These are phyloP conservation scores for Kodamaea nitidulidarum DNA, from an alignment of 805 yeast species.

Conservation along the genomic window DNA sequence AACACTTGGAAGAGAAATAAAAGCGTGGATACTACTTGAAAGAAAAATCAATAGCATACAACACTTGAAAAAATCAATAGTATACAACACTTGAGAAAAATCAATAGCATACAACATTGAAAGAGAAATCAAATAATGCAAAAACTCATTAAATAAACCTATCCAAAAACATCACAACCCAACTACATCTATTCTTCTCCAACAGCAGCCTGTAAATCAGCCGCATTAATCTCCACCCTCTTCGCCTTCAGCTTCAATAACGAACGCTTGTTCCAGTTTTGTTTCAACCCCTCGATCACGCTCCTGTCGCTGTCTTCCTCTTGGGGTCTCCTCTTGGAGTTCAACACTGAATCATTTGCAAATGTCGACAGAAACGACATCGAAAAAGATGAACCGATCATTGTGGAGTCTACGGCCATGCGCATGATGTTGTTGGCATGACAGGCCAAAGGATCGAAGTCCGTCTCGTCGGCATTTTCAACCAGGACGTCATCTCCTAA, in stretches of 20 bases:
- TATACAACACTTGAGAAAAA: too few species aligned
- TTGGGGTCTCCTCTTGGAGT: slow-evolving; percentile 13
- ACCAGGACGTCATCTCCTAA: neutral
- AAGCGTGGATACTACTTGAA: too few species aligned
- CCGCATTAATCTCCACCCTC: slow-evolving; percentile 35
- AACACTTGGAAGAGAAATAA: too few species aligned
- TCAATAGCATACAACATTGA: too few species aligned
- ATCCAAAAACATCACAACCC: too few species aligned
- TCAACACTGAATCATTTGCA: slow-evolving; percentile 30
- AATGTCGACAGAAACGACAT: slow-evolving; percentile 35
- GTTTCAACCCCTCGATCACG: slow-evolving; percentile 16
- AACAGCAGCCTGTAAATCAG: slow-evolving; percentile 33
- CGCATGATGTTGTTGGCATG: slow-evolving; percentile 44
- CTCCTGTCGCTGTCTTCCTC: slow-evolving; percentile 21
- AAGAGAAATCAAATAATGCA: too few species aligned
- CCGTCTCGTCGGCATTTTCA: slow-evolving; percentile 19
- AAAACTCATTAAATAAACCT: too few species aligned
- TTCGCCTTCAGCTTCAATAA: slow-evolving; percentile 17
- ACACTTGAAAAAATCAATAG: too few species aligned
- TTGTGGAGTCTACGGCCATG: slow-evolving; percentile 46
- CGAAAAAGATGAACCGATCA: slow-evolving; percentile 40
- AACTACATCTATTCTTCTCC: slow-evolving; percentile 9
- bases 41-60: too few species aligned
- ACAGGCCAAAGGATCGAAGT: slow-evolving; percentile 40
- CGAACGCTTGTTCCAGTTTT: slow-evolving; percentile 12